A percentile compares a stretch with the other conserved stretches of the same genome.
These are phyloP conservation scores for Colletotrichum kahawae DNA, from an alignment of 2,329 filamentous ascomycete genomes.

Conservation along the genomic window DNA sequence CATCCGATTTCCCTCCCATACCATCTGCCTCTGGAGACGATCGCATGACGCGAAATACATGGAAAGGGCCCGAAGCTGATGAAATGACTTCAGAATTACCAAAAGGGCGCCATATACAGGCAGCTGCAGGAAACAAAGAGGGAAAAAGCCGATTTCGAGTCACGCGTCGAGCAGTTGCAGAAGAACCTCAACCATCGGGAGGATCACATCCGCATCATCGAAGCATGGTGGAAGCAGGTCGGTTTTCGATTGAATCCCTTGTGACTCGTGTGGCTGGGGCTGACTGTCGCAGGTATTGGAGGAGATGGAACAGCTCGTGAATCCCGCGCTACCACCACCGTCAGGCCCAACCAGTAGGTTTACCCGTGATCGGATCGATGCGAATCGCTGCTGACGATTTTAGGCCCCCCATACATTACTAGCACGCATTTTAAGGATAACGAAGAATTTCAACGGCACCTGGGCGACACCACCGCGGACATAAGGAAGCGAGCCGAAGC, in stretches of 20 bases:
- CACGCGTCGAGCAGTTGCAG: conserved; percentile 79
- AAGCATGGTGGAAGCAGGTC: conserved; percentile 95
- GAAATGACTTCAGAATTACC: conserved; percentile 51
- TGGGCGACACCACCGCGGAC: conserved; percentile 75
- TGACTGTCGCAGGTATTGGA: conserved; percentile 59
- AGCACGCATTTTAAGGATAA: conserved; percentile 66
- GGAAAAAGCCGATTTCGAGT: conserved; percentile 82
- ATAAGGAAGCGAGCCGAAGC: conserved; percentile 77
- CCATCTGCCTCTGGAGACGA: neutral
- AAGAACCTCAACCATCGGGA: conserved; percentile 84
- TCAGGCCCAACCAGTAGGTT: conserved; percentile 15
- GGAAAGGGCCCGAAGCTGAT: conserved; percentile 20
- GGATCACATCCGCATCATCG: conserved; percentile 88
- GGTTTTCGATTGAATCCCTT: conserved; percentile 32
- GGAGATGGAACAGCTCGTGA: conserved; percentile 65
- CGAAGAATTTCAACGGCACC: conserved; percentile 79
- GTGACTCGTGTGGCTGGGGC: conserved; percentile 18
- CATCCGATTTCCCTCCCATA: conserved; percentile 8
- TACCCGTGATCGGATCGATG: neutral
- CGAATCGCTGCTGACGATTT: conserved; percentile 29
- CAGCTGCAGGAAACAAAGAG: conserved; percentile 99
- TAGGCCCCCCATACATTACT: conserved; percentile 62
- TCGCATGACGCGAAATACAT: conserved; percentile 15
- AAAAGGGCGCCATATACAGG: conserved; percentile 95
- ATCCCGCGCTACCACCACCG: conserved; percentile 49